phyloP scores from a whole-genome alignment of 2,329 filamentous ascomycete species.

The Aspergillus melleus region DNA sequence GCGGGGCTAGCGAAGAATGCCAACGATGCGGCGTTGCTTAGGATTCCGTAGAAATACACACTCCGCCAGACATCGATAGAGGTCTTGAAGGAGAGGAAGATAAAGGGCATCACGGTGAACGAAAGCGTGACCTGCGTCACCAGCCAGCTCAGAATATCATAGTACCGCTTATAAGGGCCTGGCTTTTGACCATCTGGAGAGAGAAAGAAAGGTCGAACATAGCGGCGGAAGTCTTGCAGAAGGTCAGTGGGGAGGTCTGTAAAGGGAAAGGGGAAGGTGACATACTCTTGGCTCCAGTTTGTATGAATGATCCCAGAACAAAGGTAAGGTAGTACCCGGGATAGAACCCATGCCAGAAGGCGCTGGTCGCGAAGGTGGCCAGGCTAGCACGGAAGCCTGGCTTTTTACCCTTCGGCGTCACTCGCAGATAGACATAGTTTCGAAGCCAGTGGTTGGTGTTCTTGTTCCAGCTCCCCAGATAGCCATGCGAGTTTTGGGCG shows the following conservation, averaged over 20 bases:
- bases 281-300: conserved; percentile 92
- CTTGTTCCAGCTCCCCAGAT: conserved; percentile 94
- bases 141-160: conserved; percentile 75
- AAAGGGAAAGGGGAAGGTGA: conserved; percentile 20
- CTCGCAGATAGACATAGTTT: conserved; percentile 92
- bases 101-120: conserved; percentile 81
- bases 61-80: conserved; percentile 76
- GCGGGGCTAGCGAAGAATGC: conserved; percentile 78
- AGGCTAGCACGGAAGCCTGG: conserved; percentile 93
- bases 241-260: conserved; percentile 22
- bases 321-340: conserved; percentile 95
- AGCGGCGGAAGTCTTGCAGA: conserved; percentile 74
- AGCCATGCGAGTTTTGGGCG: conserved; percentile 90
- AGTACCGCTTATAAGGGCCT: conserved; percentile 74
- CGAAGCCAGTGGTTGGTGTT: conserved; percentile 97
- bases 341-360: conserved; percentile 97
- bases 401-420: conserved; percentile 93
- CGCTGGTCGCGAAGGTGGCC: conserved; percentile 90
- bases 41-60: conserved; percentile 83
- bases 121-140: conserved; percentile 79
- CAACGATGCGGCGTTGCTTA: conserved; percentile 65
- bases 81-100: conserved; percentile 71
- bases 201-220: conserved; percentile 90
- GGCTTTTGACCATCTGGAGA: conserved; percentile 70
- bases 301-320: conserved; percentile 83